These are phyloP conservation scores for Apiospora saccharicola DNA, from an alignment of 2,329 filamentous ascomycete species.

Conservation along the genomic window DNA sequence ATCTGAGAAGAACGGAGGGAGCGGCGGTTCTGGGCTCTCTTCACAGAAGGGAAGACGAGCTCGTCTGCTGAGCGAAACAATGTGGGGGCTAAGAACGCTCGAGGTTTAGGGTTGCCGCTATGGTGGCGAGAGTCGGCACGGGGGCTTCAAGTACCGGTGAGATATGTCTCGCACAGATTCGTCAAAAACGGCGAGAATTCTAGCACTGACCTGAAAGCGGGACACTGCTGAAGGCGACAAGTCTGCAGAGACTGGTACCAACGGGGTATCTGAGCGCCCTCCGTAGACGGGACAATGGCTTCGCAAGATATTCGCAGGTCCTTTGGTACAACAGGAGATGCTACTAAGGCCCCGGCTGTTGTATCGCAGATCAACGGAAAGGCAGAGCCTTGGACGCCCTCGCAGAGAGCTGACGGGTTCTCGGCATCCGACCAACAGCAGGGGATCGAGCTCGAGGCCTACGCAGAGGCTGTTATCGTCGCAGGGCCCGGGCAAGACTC, in stretches of 20 bases:
- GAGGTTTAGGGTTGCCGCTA: too few species aligned
- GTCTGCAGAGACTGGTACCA: neutral
- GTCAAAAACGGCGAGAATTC: too few species aligned
- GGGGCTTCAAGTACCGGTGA: too few species aligned
- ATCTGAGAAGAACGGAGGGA: conserved; percentile 53
- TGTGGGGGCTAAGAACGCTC: neutral
- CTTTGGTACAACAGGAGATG: conserved; percentile 44
- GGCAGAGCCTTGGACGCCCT: conserved; percentile 21
- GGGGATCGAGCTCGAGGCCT: neutral
- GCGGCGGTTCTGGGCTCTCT: conserved; percentile 56
- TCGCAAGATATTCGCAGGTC: conserved; percentile 57
- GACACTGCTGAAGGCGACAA: neutral
- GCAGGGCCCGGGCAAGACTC: conserved; percentile 77
- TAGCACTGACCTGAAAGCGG: too few species aligned
- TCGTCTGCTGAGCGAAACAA: conserved; percentile 22
- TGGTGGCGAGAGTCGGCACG: too few species aligned
- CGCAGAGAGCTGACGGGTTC: neutral
- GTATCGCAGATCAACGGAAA: conserved; percentile 23
- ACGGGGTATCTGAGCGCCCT: conserved; percentile 49
- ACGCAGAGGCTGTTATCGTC: too few species aligned
- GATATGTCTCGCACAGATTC: too few species aligned
- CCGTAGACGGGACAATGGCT: conserved; percentile 47
- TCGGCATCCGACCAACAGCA: conserved; percentile 22
- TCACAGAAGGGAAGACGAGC: conserved; percentile 76
- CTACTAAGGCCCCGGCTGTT: conserved; percentile 48